phyloP scores from a whole-genome alignment of 176 grass and related monocot genomes.

The Carex littledalei region DNA sequence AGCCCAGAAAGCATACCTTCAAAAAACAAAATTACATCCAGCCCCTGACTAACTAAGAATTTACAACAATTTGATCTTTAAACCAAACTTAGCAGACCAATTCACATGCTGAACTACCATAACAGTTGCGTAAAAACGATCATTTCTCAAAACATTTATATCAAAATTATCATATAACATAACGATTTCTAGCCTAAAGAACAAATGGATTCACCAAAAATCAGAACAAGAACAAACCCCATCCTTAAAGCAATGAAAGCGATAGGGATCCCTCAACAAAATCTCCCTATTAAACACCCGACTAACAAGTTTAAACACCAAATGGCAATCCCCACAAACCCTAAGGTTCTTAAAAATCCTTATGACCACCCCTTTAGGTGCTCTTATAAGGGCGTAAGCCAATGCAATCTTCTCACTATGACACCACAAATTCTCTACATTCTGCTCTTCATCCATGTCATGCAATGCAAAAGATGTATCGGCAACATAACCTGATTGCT shows the following conservation, averaged over 20 bases:
- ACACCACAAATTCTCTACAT: slow-evolving; percentile 76
- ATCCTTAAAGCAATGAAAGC: slow-evolving; percentile 71
- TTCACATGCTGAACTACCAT: no score
- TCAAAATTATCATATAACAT: background rate
- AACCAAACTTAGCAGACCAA: no score
- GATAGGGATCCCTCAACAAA: slow-evolving; percentile 74
- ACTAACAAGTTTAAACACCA: slow-evolving; percentile 85
- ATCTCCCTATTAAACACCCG: slow-evolving; percentile 42
- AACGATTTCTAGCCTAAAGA: background rate
- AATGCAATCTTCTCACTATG: slow-evolving; percentile 84
- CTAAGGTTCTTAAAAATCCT: slow-evolving; percentile 90
- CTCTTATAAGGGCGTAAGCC: slow-evolving; percentile 51
- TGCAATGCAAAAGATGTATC: slow-evolving; percentile 73
- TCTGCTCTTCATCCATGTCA: slow-evolving; percentile 88
- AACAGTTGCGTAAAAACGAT: no score
- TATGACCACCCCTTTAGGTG: slow-evolving; percentile 42
- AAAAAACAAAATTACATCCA: no score
- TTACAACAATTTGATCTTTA: no score
- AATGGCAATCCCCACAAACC: slow-evolving; percentile 77
- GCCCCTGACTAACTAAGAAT: no score
- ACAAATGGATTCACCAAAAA: slow-evolving; percentile 48
- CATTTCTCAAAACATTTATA: no score
- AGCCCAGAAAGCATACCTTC: no score
- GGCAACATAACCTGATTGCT: slow-evolving; percentile 47
- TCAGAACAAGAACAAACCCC: slow-evolving; percentile 80